phyloP scores from a whole-genome alignment of 2,329 filamentous ascomycete species.

The Emmonsia crescens region DNA sequence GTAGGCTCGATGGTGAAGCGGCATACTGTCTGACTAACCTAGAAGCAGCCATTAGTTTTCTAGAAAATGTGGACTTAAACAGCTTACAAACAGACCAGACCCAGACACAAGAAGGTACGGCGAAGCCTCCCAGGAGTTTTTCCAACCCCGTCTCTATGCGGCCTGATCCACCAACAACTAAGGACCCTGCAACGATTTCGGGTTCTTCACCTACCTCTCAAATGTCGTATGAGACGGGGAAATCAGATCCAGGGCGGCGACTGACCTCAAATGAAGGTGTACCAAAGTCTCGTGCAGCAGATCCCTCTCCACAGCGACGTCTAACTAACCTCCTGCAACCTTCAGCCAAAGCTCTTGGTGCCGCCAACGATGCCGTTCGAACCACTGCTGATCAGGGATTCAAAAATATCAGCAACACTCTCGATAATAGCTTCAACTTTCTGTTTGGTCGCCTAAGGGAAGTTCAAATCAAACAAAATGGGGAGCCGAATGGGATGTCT shows the following conservation, averaged over 20 bases:
- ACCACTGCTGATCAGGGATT: slow-evolving; percentile 83
- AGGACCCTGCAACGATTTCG: slow-evolving; percentile 6
- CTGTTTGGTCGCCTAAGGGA: slow-evolving; percentile 81
- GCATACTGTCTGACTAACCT: slow-evolving; percentile 95
- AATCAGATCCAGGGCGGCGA: slow-evolving; percentile 4
- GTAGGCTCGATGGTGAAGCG: slow-evolving; percentile 81
- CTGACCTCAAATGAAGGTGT: not conserved
- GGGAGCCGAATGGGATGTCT: slow-evolving; percentile 33
- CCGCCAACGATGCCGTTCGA: slow-evolving; percentile 72
- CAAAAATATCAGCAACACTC: slow-evolving; percentile 80
- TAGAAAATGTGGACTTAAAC: slow-evolving; percentile 89
- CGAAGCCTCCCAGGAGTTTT: slow-evolving; percentile 40
- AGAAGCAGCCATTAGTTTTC: slow-evolving; percentile 85
- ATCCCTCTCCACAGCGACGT: slow-evolving; percentile 56
- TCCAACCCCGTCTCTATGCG: slow-evolving; percentile 19
- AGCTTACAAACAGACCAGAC: slow-evolving; percentile 73
- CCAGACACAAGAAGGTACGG: slow-evolving; percentile 58
- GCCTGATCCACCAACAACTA: slow-evolving; percentile 16
- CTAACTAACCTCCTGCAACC: slow-evolving; percentile 80
- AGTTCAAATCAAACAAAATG: slow-evolving; percentile 39
- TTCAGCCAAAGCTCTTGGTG: slow-evolving; percentile 68
- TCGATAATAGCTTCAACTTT: slow-evolving; percentile 90
- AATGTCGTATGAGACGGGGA: slow-evolving; percentile 19
- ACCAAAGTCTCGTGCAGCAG: slow-evolving; percentile 18
- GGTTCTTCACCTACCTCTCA: slow-evolving; percentile 12